These are phyloP conservation scores for Neurospora sp. DNA, from an alignment of 495 filamentous ascomycete species.

Conservation along the genomic window DNA sequence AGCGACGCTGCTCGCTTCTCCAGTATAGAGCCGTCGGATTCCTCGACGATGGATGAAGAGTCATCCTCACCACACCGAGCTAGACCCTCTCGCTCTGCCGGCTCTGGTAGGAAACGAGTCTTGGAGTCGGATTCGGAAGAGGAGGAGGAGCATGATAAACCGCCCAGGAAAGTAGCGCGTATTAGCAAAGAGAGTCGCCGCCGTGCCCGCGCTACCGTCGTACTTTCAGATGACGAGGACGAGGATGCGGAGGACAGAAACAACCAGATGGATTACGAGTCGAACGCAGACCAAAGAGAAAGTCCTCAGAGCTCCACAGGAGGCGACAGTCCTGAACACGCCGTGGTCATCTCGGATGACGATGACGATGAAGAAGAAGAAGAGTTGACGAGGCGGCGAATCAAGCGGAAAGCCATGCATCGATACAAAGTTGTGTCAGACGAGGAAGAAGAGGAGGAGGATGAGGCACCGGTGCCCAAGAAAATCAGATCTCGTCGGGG, in stretches of 20 bases:
- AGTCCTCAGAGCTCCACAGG: background rate
- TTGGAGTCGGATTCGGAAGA: slow-evolving; percentile 9
- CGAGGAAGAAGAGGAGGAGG: background rate
- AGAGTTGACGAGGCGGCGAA: background rate
- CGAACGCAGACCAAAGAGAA: background rate
- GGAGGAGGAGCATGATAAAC: background rate
- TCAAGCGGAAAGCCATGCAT: background rate
- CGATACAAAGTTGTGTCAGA: background rate
- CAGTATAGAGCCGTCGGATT: slow-evolving; percentile 12
- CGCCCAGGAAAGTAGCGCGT: slow-evolving; percentile 4
- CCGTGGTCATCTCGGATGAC: background rate
- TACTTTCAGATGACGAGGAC: slow-evolving; percentile 8
- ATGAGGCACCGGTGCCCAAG: background rate
- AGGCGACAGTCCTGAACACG: background rate
- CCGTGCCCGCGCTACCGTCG: background rate
- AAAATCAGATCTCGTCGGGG: background rate
- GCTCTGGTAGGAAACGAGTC: background rate
- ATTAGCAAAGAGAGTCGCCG: background rate
- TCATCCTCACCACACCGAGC: background rate
- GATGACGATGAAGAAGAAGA: background rate
- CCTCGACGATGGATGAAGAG: slow-evolving; percentile 1
- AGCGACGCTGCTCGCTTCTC: slow-evolving; percentile 9
- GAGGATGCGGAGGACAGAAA: background rate
- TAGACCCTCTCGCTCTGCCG: background rate
- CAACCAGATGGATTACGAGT: background rate